Evolutionary conservation across 805 yeast genomes (phyloP).

Genomic region (Schwanniomyces vanrijiae): DNA sequence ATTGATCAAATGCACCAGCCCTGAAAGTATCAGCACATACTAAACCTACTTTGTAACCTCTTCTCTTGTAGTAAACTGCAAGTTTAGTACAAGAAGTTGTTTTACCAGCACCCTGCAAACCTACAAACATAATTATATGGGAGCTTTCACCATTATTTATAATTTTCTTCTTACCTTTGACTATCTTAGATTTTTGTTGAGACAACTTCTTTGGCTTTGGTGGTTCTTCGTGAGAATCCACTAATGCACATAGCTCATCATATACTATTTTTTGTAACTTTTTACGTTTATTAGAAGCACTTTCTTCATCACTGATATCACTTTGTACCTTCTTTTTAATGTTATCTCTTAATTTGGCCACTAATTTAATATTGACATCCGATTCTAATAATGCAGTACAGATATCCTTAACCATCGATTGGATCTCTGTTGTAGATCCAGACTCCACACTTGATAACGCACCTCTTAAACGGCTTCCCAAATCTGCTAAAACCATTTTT

Average conservation of each 20-base stretch:
- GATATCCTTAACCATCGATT: constrained; percentile 74
- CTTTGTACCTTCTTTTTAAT: constrained; percentile 48
- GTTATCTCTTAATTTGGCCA: constrained; percentile 71
- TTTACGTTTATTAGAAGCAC: constrained; percentile 69
- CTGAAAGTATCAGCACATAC: constrained; percentile 99
- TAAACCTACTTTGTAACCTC: constrained; percentile 92
- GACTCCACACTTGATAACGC: constrained; percentile 43
- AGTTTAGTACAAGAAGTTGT: constrained; percentile 96
- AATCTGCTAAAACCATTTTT: constrained; percentile 45
- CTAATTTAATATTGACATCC: constrained; percentile 90
- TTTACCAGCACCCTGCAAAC: constrained; percentile 98
- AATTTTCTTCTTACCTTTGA: constrained; percentile 28
- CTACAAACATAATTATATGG: constrained; percentile 93
- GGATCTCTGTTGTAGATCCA: constrained; percentile 39
- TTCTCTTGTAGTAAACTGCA: constrained; percentile 89
- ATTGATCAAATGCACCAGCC: constrained; percentile 99
- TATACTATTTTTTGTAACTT: constrained; percentile 89
- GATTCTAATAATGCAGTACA: constrained; percentile 88
- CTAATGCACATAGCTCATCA: constrained; percentile 85
- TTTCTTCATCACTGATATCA: constrained; percentile 51
- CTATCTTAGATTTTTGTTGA: constrained; percentile 14
- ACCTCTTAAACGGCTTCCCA: constrained; percentile 43
- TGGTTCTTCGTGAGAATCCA: constrained; percentile 64
- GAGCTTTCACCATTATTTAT: constrained; percentile 19
- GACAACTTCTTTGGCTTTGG: constrained; percentile 83